Evolutionary conservation across 176 grass and related monocot species (phyloP).

Genomic region (Zoysia pacifica): DNA sequence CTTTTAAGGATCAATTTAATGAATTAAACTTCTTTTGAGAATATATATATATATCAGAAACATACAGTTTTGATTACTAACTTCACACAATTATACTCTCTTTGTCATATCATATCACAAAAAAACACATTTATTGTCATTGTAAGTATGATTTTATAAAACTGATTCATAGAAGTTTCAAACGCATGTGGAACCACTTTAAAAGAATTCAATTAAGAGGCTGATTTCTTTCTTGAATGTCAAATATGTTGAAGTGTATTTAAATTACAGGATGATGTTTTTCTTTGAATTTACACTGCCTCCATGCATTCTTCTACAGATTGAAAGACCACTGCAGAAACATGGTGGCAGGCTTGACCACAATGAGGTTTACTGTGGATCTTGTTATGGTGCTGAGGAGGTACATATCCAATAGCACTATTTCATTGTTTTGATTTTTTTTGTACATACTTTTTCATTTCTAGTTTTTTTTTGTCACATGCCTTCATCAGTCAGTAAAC

Average conservation of each 20-base stretch:
- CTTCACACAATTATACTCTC: too few relatives aligned
- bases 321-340: conserved; percentile 93
- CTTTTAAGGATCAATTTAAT: not conserved
- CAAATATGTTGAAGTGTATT: not conserved
- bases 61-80: too few relatives aligned
- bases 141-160: not conserved
- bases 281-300: conserved; percentile 27
- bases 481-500: not conserved
- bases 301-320: conserved; percentile 47
- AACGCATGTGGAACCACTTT: not conserved
- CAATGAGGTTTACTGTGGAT: conserved; percentile 97
- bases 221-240: conserved; percentile 9
- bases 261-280: conserved; percentile 23
- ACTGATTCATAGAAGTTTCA: not conserved
- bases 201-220: conserved; percentile 6
- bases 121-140: not conserved
- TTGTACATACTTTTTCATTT: not conserved
- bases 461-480: conserved; percentile 1
- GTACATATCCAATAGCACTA: conserved; percentile 39
- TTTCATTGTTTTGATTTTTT: not conserved
- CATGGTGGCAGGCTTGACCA: conserved; percentile 99
- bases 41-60: too few relatives aligned
- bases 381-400: conserved; percentile 87
- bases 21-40: too few relatives aligned
- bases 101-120: not conserved